Base-by-base conservation (phyloP, 106 monocot genomes). In the Apostasia ramifera region DNA sequence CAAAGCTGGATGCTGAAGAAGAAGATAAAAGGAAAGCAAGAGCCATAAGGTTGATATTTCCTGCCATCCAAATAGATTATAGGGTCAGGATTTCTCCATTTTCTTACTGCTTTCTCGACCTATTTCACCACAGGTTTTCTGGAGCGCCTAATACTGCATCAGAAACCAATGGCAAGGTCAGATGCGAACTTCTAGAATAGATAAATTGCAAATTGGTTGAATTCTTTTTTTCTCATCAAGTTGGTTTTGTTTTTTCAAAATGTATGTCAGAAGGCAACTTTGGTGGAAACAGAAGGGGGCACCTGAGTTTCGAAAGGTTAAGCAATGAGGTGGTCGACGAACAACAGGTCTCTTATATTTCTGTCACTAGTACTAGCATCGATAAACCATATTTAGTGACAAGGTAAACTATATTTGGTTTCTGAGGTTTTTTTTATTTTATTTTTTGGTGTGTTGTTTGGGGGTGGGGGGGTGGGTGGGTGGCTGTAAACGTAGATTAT, bases 11-110 rank as follows among this genome's bases (percentile, higher is more conserved):
- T 61, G 50, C 40, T 56, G 6, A 46, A 10, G 88, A 89, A 80
- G 84, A 84, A 82, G 88, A 89, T 51, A 89, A 84, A 71, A 73
- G 81, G 44, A 81, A 89, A 70, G 88, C 84, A 53, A 84, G 88
- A 74, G 79, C 88, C 39, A 59, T 75, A 4, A 84, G 86, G 86
- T 86, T 9, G 49, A 52, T 53, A 38, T 13, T 42, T 13, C 8
- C 1, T 66, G 15, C 53, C 44, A 6, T 9, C 47, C 1, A 51
- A 46, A 8, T 57, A 47, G 47, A n/a, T 6, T 42, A 3, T 40
- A 49, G 41, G n/a, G 46, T 40, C 3, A 12, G 46, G 38, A 39
- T 41, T 63, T 69, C 53, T 48, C 8, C 9, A 14, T 6, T 46
- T 53, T 47, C 0, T 40, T 42, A 52, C 40, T 6, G 0, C 53